phyloP scores from a whole-genome alignment of 108 stramenopile species.

The Skeletonema menzelii region DNA sequence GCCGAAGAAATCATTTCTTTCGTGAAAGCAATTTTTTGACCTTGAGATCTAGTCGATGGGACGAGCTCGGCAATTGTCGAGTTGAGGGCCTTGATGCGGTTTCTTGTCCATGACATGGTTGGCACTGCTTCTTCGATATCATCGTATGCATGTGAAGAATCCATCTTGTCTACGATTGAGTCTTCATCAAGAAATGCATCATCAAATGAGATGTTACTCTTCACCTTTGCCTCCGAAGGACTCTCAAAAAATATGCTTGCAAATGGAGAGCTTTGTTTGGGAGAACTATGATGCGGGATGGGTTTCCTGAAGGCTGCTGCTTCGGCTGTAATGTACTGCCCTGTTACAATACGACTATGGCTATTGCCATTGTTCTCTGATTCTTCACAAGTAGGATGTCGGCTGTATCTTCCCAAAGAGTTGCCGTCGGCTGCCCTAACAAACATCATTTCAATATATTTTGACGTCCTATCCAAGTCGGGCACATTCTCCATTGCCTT shows the following conservation, averaged over 20 bases:
- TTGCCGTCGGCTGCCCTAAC: not conserved
- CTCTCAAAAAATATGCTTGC: constrained; percentile 22
- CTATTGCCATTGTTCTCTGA: not conserved
- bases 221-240: not conserved
- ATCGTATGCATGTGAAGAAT: not conserved
- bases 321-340: constrained; percentile 8
- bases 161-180: not conserved
- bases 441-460: constrained; percentile 5
- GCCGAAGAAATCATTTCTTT: constrained; percentile 46
- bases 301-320: not conserved
- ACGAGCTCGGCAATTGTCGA: constrained; percentile 14
- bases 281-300: not conserved
- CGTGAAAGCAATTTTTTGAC: constrained; percentile 27
- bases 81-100: constrained; percentile 24
- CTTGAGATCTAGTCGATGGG: not conserved
- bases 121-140: constrained; percentile 4
- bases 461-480: constrained; percentile 3
- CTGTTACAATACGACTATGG: constrained; percentile 7
- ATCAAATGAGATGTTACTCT: constrained; percentile 28
- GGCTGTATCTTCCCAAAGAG: not conserved
- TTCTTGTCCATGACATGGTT: constrained; percentile 23
- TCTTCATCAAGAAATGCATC: constrained; percentile 36
- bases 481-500: constrained; percentile 12
- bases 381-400: not conserved
- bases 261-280: constrained; percentile 28